These are phyloP conservation scores for Pichia sp. DNA, from an alignment of 1,139 yeast species.

Conservation along the genomic window DNA sequence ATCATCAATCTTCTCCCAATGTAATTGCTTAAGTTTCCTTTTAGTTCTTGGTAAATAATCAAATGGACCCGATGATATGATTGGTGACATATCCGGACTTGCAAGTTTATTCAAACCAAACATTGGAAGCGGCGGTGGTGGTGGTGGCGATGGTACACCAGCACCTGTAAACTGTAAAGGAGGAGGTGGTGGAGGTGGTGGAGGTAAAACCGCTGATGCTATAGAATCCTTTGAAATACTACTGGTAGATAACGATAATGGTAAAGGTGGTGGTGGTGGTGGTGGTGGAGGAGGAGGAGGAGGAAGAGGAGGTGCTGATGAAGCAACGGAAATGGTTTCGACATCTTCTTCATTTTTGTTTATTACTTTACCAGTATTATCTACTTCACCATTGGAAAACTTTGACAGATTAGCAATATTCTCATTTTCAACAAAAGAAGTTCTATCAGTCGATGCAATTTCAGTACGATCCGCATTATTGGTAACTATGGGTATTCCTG, in stretches of 20 bases:
- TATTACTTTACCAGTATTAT: no score
- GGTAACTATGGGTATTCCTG: no score
- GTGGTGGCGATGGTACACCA: constrained; percentile 35
- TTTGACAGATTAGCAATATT: no score
- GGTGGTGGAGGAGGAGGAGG: constrained; percentile 17
- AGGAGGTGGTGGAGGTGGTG: constrained; percentile 27
- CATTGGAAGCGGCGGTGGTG: constrained; percentile 36
- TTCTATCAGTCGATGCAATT: no score
- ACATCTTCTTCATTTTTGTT: no score
- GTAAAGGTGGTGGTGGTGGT: neutral
- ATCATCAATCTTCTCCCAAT: constrained; percentile 73
- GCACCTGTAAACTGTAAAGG: constrained; percentile 23
- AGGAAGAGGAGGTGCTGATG: constrained; percentile 11
- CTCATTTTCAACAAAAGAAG: no score
- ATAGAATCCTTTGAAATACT: no score
- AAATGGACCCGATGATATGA: constrained; percentile 39
- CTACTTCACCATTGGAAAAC: no score
- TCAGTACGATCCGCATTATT: no score
- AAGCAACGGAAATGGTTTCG: neutral
- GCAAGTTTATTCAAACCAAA: constrained; percentile 23
- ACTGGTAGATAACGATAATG: neutral
- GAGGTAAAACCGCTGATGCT: constrained; percentile 7
- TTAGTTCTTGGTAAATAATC: constrained; percentile 69
- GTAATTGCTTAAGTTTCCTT: constrained; percentile 71
- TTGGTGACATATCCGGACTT: constrained; percentile 27